These are phyloP conservation scores for Kingdonia uniflora DNA, from an alignment of 164 flowering plant species.

Conservation along the genomic window DNA sequence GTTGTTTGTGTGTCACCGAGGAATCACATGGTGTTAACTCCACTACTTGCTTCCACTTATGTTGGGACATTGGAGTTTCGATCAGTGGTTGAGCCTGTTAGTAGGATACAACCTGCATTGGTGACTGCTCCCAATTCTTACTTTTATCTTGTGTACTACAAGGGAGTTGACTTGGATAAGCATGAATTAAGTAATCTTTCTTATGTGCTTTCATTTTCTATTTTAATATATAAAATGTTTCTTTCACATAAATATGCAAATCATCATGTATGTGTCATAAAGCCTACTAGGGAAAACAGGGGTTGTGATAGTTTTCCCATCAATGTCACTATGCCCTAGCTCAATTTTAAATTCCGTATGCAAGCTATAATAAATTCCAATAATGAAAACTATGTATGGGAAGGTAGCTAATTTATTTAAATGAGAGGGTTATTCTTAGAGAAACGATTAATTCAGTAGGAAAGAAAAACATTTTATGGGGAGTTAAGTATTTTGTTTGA, in stretches of 20 bases:
- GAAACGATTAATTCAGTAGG: no score
- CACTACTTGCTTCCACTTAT: constrained; percentile 86
- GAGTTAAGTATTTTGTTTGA: no score
- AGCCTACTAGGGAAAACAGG: no score
- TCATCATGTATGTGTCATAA: no score
- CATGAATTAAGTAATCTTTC: constrained; percentile 49
- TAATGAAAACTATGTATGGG: no score
- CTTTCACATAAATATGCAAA: not conserved
- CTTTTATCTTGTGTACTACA: constrained; percentile 66
- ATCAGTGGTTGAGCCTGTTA: constrained; percentile 80
- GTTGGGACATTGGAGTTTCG: constrained; percentile 88
- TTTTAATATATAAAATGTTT: not conserved
- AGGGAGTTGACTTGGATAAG: constrained; percentile 42
- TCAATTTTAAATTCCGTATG: no score
- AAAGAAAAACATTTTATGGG: no score
- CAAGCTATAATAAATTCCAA: no score
- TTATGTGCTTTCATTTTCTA: constrained; percentile 2
- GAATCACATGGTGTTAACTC: constrained; percentile 95
- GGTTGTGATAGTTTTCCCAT: no score
- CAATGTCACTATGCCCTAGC: no score
- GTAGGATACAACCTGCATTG: constrained; percentile 60
- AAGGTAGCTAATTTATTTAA: no score
- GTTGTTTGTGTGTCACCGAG: constrained; percentile 82
- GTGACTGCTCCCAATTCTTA: constrained; percentile 53
- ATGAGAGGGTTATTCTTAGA: no score